Percentiles rank a stretch among this genome's conserved stretches.
These are phyloP conservation scores for Coemansia sp. DNA, from an alignment of 192 early-diverging fungal species.

Conservation along the genomic window DNA sequence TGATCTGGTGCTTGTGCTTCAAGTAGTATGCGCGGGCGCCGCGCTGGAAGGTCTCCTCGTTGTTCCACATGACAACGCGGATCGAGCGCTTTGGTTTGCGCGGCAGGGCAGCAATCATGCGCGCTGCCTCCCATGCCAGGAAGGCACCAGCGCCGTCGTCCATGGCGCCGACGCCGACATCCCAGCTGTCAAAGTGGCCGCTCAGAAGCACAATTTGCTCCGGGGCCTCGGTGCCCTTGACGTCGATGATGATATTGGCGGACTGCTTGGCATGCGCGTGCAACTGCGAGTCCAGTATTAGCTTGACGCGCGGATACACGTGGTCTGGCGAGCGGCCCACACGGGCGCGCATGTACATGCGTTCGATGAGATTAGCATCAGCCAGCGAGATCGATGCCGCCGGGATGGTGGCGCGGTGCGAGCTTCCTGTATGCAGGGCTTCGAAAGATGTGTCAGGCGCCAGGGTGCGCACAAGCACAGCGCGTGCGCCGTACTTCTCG, in stretches of 20 bases:
- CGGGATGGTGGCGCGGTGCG: slow-evolving; percentile 55
- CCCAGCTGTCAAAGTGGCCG: slow-evolving; percentile 64
- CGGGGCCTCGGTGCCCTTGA: slow-evolving; percentile 53
- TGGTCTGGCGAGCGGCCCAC: slow-evolving; percentile 32
- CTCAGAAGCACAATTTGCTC: slow-evolving; percentile 60
- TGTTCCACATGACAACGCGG: slow-evolving; percentile 65
- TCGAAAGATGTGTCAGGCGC: slow-evolving; percentile 52
- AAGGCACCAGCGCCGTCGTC: slow-evolving; percentile 66
- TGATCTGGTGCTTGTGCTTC: slow-evolving; percentile 44
- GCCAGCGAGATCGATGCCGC: slow-evolving; percentile 60
- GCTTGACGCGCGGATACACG: slow-evolving; percentile 52
- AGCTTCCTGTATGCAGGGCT: slow-evolving; percentile 61
- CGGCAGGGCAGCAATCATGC: slow-evolving; percentile 37
- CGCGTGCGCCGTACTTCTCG: slow-evolving; percentile 57
- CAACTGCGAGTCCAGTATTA: slow-evolving; percentile 53
- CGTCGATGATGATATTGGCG: slow-evolving; percentile 61
- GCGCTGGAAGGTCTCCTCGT: slow-evolving; percentile 62
- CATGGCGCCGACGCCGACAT: slow-evolving; percentile 60
- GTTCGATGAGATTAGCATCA: slow-evolving; percentile 60
- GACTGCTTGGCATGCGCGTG: slow-evolving; percentile 47
- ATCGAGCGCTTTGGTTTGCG: slow-evolving; percentile 58
- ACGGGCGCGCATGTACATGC: slow-evolving; percentile 51
- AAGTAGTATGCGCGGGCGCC: slow-evolving; percentile 60
- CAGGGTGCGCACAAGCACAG: slow-evolving; percentile 58
- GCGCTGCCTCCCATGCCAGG: slow-evolving; percentile 54